phyloP scores from a whole-genome alignment of 106 monocot genomes.

The Acanthochlamys bracteata region DNA sequence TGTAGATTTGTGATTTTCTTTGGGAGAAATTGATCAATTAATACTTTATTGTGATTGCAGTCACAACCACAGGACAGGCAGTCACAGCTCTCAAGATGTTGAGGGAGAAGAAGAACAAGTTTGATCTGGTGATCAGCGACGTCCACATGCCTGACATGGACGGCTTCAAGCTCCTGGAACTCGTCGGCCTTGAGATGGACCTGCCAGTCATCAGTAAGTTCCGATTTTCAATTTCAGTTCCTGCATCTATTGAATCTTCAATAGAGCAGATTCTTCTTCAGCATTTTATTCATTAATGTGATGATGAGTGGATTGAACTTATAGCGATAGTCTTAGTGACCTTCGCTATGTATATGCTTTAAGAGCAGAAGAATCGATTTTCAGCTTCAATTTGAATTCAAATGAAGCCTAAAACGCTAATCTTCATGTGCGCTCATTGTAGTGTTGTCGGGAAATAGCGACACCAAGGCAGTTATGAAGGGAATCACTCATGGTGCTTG shows the following conservation, averaged over 20 bases:
- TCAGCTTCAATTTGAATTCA: neutral
- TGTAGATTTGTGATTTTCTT: neutral
- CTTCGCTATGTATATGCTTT: no score
- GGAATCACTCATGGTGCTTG: slow-evolving; percentile 18
- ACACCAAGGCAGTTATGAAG: slow-evolving; percentile 11
- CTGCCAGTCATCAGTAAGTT: slow-evolving; percentile 31
- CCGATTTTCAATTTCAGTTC: neutral
- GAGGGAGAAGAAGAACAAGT: slow-evolving; percentile 16
- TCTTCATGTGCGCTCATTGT: neutral
- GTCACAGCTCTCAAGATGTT: slow-evolving; percentile 9
- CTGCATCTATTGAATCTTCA: neutral
- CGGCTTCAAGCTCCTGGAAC: slow-evolving; percentile 26
- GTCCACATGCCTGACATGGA: slow-evolving; percentile 37
- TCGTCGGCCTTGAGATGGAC: slow-evolving; percentile 25
- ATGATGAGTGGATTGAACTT: no score
- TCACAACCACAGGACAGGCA: slow-evolving; percentile 6
- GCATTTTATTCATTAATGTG: neutral
- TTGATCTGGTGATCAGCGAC: slow-evolving; percentile 30
- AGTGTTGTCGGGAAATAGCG: slow-evolving; percentile 23
- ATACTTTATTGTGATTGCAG: slow-evolving; percentile 1
- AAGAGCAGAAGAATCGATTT: neutral
- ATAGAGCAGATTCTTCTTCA: neutral
- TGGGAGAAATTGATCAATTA: no score
- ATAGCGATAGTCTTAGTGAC: no score
- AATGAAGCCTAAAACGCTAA: neutral